These are phyloP conservation scores for Boletus holoroseus DNA, from an alignment of 1,284 basidiomycete genomes.

Conservation along the genomic window DNA sequence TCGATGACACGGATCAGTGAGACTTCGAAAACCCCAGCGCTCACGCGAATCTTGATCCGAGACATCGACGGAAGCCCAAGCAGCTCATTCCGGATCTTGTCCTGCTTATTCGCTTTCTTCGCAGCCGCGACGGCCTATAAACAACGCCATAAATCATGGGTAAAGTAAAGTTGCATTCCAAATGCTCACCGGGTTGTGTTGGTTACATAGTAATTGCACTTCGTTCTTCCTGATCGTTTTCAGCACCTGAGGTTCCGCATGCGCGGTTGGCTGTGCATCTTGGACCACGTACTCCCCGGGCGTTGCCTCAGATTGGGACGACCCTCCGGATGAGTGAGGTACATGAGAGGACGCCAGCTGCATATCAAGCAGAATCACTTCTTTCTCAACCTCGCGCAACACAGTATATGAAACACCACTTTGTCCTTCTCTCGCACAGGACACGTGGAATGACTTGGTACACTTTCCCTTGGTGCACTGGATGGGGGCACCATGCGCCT, in stretches of 20 bases:
- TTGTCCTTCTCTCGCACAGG: conserved; percentile 69
- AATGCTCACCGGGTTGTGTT: conserved; percentile 75
- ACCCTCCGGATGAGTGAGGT: conserved; percentile 21
- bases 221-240: conserved; percentile 66
- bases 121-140: conserved; percentile 61
- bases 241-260: conserved; percentile 41
- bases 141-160: conserved; percentile 2
- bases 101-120: conserved; percentile 65
- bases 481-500: conserved; percentile 82
- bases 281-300: conserved; percentile 5
- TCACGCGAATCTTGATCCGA: conserved; percentile 75
- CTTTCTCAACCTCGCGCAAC: conserved; percentile 68
- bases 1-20: conserved; percentile 66
- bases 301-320: neutral
- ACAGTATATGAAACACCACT: conserved; percentile 57
- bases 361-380: conserved; percentile 57
- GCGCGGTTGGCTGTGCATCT: neutral
- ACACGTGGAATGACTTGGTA: conserved; percentile 88
- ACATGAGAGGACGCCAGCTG: conserved; percentile 10
- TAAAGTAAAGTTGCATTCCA: neutral
- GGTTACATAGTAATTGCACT: conserved; percentile 69
- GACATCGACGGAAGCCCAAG: conserved; percentile 62
- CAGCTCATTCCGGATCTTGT: conserved; percentile 60
- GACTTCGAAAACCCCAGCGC: conserved; percentile 76
- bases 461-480: conserved; percentile 95